phyloP scores from a whole-genome alignment of 805 yeast genomes.

The Candida montana region DNA sequence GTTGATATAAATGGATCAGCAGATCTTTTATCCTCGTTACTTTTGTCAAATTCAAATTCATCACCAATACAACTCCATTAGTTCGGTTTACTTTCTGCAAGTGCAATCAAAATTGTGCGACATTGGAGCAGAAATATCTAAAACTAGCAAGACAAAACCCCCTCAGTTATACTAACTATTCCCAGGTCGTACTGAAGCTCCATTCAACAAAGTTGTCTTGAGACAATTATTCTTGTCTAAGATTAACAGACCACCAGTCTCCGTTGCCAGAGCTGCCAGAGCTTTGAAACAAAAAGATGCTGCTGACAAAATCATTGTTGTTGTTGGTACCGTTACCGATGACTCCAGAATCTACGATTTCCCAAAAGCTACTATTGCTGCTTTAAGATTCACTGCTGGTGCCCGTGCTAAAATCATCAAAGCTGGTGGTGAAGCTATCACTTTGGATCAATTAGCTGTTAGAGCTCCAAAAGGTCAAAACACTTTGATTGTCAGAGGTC shows the following conservation, averaged over 20 bases:
- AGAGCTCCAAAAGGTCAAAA: conserved; percentile 99
- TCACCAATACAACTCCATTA: conserved; percentile 2
- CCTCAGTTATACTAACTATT: conserved; percentile 28
- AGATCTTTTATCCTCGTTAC: conserved; percentile 6
- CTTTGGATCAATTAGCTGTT: conserved; percentile 97
- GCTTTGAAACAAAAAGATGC: conserved; percentile 81
- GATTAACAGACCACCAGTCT: conserved; percentile 99
- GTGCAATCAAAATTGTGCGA: conserved; percentile 33
- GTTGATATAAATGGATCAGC: conserved; percentile 4
- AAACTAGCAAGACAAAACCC: conserved; percentile 1
- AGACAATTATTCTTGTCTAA: conserved; percentile 93
- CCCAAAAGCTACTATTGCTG: conserved; percentile 98
- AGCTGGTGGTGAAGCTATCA: conserved; percentile 99
- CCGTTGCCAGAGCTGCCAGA: conserved; percentile 84
- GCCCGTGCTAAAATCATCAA: conserved; percentile 96
- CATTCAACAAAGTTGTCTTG: conserved; percentile 97
- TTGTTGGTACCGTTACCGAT: conserved; percentile 99
- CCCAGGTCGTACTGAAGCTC: conserved; percentile 95
- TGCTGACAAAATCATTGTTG: conserved; percentile 88
- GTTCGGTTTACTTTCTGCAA: conserved; percentile 28
- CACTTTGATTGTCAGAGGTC: conserved; percentile 97
- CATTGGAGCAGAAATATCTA: conserved; percentile 44
- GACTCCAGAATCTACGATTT: conserved; percentile 89
- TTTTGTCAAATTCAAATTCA: background rate
- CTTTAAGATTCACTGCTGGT: conserved; percentile 98